These are phyloP conservation scores for Trifolium repens DNA, from an alignment of 306 rosid genomes.

Conservation along the genomic window DNA sequence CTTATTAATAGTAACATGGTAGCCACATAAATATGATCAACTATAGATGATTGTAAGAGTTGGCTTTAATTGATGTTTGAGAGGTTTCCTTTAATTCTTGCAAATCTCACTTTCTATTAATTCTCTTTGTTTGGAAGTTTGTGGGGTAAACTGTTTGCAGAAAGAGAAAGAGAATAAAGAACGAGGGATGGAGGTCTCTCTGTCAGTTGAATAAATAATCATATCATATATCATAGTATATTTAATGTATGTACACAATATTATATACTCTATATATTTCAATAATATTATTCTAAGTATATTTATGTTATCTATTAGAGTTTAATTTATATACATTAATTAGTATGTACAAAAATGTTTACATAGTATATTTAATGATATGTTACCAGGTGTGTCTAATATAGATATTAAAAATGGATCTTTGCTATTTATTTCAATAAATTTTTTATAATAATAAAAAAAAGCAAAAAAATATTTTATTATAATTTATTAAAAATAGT, in stretches of 20 bases:
- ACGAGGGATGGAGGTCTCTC: conserved; percentile 65
- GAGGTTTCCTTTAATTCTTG: conserved; percentile 43
- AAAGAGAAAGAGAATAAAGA: conserved; percentile 35
- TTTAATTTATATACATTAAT: background rate
- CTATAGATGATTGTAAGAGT: conserved; percentile 41
- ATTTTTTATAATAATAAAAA: no score
- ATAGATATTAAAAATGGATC: no score
- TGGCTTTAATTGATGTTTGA: conserved; percentile 35
- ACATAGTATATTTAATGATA: no score
- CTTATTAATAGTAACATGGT: conserved; percentile 40
- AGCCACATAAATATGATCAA: conserved; percentile 47
- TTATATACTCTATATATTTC: no score
- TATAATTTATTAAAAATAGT: no score
- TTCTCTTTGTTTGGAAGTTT: conserved; percentile 94
- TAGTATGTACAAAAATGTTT: no score
- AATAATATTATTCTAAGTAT: conserved; percentile 32
- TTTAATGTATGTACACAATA: background rate
- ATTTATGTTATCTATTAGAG: background rate
- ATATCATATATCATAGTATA: background rate
- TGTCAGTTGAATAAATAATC: conserved; percentile 51
- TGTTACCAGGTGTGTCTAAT: no score
- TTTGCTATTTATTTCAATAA: no score
- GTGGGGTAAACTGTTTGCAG: conserved; percentile 67
- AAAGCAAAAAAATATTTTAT: no score
- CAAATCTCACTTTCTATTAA: conserved; percentile 90